Percentiles rank a stretch among this genome's conserved stretches.
These are phyloP conservation scores for Fusarium nurragi DNA, from an alignment of 2,329 filamentous ascomycete genomes.

Conservation along the genomic window DNA sequence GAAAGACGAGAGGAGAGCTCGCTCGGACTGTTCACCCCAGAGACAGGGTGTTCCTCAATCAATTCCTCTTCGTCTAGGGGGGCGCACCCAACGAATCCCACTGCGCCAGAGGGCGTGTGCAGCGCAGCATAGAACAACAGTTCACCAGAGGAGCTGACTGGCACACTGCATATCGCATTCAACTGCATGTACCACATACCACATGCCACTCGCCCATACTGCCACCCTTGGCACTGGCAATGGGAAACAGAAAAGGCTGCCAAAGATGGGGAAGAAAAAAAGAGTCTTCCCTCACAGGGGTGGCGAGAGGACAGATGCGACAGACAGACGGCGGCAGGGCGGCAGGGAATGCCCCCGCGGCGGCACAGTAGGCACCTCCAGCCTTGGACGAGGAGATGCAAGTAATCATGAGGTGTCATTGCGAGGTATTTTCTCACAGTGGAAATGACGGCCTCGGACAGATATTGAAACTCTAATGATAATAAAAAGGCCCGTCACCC, in stretches of 20 bases:
- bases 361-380: slow-evolving; percentile 16
- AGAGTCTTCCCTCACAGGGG: too few relatives aligned
- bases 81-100: background rate
- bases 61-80: slow-evolving; percentile 3
- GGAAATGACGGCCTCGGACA: background rate
- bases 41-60: slow-evolving; percentile 14
- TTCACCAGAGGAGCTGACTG: slow-evolving; percentile 10
- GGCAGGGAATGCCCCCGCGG: slow-evolving; percentile 35
- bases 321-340: slow-evolving; percentile 29
- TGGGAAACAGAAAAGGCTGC: background rate
- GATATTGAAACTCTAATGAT: background rate
- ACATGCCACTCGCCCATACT: slow-evolving; percentile 1
- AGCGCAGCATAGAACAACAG: background rate
- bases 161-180: slow-evolving; percentile 22
- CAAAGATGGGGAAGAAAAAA: slow-evolving; percentile 3
- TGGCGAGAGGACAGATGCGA: background rate
- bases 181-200: slow-evolving; percentile 9
- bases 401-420: slow-evolving; percentile 23
- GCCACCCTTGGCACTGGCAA: slow-evolving; percentile 14
- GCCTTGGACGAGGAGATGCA: slow-evolving; percentile 19
- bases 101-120: slow-evolving; percentile 11
- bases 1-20: background rate
- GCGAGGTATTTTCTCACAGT: background rate
- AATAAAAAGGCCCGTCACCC: background rate
- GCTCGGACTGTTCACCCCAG: background rate